Evolutionary conservation across 1,139 yeast species (phyloP), one percentile per base, ranked within the genome.

Genomic region (Schwanniomyces etchellsii): DNA sequence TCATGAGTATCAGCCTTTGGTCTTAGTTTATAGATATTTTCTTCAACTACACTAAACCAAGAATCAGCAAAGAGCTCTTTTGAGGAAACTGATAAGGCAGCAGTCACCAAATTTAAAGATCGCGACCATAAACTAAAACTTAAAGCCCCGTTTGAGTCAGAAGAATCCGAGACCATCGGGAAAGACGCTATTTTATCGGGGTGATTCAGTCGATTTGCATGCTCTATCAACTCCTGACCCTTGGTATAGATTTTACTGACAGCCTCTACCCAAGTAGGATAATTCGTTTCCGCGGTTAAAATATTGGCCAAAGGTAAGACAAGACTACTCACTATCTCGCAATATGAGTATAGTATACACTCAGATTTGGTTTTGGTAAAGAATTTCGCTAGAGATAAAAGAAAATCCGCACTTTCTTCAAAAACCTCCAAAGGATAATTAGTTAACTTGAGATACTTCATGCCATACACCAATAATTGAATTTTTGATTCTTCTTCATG

Each of bases 181-280:
- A 18, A 12, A 14, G 9, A 7, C 7, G 21, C 7, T 7, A 18
- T 7, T 13, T 13, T 11, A 7, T 13, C 7, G 14, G 13, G 12
- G 5, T 11, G 26, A 12, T 11, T 5, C 12, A 11, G 5, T 7
- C 7, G 4, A 16, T 27, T 29, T 14, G 17, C 7, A 16, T 17
- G 13, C 14, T 16, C 5, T 6, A 16, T 20, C 17, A 26, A 20
- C 12, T 10, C 11, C 12, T 11, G 7, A 9, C 14, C 23, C 22
- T 44, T 48, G 10, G 70, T 55, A 49, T 73, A 81, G 2, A 88
- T 73, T 13, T 64, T 57, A 20, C 73, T 74, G 33, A 86, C 73
- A 0, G 96, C 93, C 30, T 78, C 83, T 0, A 81, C 80, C 99
- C 98, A 93, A 1, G 83, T 77, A 3, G 98, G 98, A 52, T 88